Base-by-base conservation (phyloP, 768 basidiomycete species). In the Lentinus tigrinus region DNA sequence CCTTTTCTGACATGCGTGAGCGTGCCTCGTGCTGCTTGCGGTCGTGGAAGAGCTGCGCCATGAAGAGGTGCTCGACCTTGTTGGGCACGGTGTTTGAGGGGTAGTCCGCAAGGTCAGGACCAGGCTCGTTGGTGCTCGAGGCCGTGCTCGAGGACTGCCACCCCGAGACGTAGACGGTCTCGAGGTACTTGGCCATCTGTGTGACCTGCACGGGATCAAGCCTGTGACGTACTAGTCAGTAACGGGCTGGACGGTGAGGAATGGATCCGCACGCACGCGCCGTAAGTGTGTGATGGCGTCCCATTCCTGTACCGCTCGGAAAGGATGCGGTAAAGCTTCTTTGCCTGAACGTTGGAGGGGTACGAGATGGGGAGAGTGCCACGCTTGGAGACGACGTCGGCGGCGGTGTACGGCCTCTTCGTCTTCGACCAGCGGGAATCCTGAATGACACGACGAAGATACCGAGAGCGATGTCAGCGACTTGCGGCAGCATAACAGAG, bases 91-190 rank as follows among this genome's bases (percentile, higher is more conserved):
- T 98, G 79, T 98, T 98, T 49, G 91, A 96, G 2, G 97, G 97
- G 75, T 98, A 98, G 73, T 98, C 95, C 93, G 96, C 96, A 67
- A 98, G 90, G 82, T 98, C 96, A 13, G 97, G 97, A 34, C 97
- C 97, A 23, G 97, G 97, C 74, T 99, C 97, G 63, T 98, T 89
- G 26, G 93, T 91, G 70, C 85, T 89, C 0, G 91, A 89, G 2
- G 97, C 97, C 2, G 95, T 98, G 68, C 91, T 93, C 19, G 92
- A 95, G 17, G 88, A 93, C 68, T 93, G 91, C 91, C 91, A 93
- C 4, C 97, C 97, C 8, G 97, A 99, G 56, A 99, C 93, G 70
- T 99, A 99, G 65, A 99, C 91, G 3, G 96, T 98, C 76, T 98
- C 97, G 65, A 98, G 89, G 73, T 98, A 92, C 71, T 91, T 92